Evolutionary conservation across 1,139 yeast genomes (phyloP).

Genomic region (Yamadazyma kanchanaburiensis): DNA sequence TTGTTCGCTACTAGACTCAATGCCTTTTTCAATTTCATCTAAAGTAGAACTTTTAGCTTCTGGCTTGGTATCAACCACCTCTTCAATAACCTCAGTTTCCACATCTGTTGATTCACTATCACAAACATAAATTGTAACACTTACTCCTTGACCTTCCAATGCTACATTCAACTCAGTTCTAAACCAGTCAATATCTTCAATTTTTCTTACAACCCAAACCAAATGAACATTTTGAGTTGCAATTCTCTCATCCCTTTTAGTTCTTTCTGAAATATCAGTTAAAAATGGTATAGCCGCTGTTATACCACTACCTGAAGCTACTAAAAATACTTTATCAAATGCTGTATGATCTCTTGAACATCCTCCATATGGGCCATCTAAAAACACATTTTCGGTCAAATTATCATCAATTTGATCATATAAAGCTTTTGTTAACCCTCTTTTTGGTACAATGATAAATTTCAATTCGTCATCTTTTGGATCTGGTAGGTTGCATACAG

Average conservation of each 20-base stretch:
- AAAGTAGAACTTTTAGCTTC: slow-evolving; percentile 1
- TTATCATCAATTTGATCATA: slow-evolving; percentile 25
- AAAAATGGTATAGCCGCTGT: slow-evolving; percentile 53
- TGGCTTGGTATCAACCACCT: neutral
- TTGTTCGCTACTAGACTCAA: slow-evolving; percentile 4
- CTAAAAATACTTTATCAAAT: slow-evolving; percentile 45
- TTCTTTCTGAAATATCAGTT: slow-evolving; percentile 18
- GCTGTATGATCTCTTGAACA: slow-evolving; percentile 44
- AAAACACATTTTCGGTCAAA: slow-evolving; percentile 31
- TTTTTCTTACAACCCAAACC: slow-evolving; percentile 46
- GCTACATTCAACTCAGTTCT: slow-evolving; percentile 34
- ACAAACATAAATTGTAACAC: slow-evolving; percentile 26
- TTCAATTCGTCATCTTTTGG: slow-evolving; percentile 31
- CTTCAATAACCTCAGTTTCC: neutral
- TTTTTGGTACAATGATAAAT: slow-evolving; percentile 48
- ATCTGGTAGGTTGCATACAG: slow-evolving; percentile 43
- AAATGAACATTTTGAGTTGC: slow-evolving; percentile 33
- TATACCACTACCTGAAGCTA: slow-evolving; percentile 55
- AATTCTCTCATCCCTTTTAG: slow-evolving; percentile 12
- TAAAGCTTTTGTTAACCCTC: slow-evolving; percentile 45
- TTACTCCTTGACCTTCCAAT: slow-evolving; percentile 18
- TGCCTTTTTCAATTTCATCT: slow-evolving; percentile 1
- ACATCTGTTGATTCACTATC: slow-evolving; percentile 1
- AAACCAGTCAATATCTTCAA: slow-evolving; percentile 44
- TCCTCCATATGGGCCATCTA: slow-evolving; percentile 71